Evolutionary conservation across 768 basidiomycete genomes (phyloP).

Genomic region (Phaffia australis): DNA sequence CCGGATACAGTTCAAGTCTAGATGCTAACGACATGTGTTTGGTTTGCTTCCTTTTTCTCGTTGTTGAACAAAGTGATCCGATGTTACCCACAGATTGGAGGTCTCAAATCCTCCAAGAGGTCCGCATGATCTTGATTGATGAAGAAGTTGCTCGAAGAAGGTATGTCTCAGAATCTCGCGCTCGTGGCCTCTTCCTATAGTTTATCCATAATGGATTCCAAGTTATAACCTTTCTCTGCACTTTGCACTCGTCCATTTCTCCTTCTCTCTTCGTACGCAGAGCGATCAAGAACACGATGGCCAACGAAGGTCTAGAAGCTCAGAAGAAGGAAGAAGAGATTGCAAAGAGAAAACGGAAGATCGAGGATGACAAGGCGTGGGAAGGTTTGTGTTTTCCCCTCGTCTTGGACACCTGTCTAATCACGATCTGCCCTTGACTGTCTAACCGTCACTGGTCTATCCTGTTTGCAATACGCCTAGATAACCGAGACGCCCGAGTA

Average conservation of each 20-base stretch:
- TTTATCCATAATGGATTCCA: background rate
- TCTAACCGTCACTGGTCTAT: background rate
- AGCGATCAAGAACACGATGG: constrained; percentile 78
- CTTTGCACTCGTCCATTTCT: background rate
- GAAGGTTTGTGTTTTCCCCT: constrained; percentile 50
- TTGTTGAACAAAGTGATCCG: constrained; percentile 4
- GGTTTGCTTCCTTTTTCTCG: background rate
- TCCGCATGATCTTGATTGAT: constrained; percentile 77
- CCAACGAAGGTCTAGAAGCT: constrained; percentile 77
- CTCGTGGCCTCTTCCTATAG: background rate
- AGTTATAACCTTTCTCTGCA: background rate
- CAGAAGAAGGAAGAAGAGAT: constrained; percentile 83
- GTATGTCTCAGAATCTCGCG: constrained; percentile 42
- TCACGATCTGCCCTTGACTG: background rate
- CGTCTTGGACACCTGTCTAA: constrained; percentile 2
- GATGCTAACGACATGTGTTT: background rate
- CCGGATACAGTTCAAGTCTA: no score
- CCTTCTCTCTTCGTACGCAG: constrained; percentile 38
- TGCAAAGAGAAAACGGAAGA: constrained; percentile 65
- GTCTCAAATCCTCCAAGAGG: constrained; percentile 54
- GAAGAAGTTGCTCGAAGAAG: constrained; percentile 77
- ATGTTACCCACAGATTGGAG: constrained; percentile 43
- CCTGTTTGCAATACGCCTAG: constrained; percentile 36
- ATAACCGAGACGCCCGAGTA: constrained; percentile 62
- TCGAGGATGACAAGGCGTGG: constrained; percentile 77